Conservation (phyloP, 495 filamentous ascomycete species). For the Pseudotulostoma volvatum region DNA sequence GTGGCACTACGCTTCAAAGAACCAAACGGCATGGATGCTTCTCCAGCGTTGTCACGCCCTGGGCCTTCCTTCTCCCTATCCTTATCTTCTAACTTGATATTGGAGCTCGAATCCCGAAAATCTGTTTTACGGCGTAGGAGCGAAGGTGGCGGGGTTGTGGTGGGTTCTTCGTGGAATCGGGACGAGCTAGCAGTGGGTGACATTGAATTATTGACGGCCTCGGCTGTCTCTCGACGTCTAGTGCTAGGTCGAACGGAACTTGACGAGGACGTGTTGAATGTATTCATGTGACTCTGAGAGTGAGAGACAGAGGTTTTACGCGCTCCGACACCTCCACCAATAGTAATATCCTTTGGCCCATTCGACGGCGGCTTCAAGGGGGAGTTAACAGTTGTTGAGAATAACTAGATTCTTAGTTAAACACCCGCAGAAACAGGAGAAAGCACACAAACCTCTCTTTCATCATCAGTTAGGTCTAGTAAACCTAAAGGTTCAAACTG, state of each 20-base stretch:
- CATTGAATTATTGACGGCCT: conserved; percentile 47
- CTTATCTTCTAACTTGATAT: conserved; percentile 20
- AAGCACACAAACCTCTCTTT: conserved; percentile 50
- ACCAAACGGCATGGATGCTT: conserved; percentile 39
- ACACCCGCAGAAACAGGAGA: conserved; percentile 1
- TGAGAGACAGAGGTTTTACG: conserved; percentile 68
- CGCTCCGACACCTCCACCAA: conserved; percentile 36
- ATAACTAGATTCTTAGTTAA: conserved; percentile 36
- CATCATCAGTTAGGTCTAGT: conserved; percentile 61
- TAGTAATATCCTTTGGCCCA: conserved; percentile 51
- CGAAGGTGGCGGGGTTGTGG: conserved; percentile 44
- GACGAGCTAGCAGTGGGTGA: conserved; percentile 32
- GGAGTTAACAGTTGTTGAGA: conserved; percentile 79
- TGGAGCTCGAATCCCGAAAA: conserved; percentile 33
- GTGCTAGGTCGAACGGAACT: conserved; percentile 50
- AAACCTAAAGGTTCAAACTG: conserved; percentile 55
- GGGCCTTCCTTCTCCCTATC: conserved; percentile 29
- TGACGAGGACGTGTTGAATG: conserved; percentile 38
- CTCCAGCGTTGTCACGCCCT: conserved; percentile 19
- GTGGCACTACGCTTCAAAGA: conserved; percentile 57
- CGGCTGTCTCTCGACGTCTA: conserved; percentile 75
- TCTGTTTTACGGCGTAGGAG: conserved; percentile 65
- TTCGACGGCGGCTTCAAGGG: conserved; percentile 72
- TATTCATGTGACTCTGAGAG: conserved; percentile 27
- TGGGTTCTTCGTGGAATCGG: conserved; percentile 42